These are phyloP conservation scores for Colletotrichum echinochloae DNA, from an alignment of 2,329 filamentous ascomycete genomes.

Conservation along the genomic window DNA sequence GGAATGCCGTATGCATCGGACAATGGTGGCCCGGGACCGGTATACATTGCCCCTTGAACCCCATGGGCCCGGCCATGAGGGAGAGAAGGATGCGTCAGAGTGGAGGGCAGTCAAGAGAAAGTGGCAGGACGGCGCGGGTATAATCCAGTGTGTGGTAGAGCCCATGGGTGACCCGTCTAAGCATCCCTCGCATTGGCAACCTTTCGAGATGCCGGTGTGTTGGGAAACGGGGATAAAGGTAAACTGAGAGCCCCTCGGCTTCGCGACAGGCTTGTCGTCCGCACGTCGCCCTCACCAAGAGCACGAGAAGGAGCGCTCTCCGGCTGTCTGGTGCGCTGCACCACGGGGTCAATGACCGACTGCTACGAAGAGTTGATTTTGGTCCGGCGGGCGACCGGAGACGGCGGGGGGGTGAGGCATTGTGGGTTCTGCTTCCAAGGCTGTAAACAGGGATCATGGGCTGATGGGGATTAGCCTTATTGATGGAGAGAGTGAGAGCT, in stretches of 20 bases:
- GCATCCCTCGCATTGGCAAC: background rate
- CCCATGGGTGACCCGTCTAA: background rate
- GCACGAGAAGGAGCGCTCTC: background rate
- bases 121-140: background rate
- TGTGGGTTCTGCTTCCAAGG: background rate
- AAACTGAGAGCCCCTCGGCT: conserved; percentile 12
- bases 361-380: background rate
- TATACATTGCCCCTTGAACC: background rate
- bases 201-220: background rate
- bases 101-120: background rate
- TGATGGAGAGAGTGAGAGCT: background rate
- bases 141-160: too few species aligned
- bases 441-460: conserved; percentile 10
- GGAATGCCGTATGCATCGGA: background rate
- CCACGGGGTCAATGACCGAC: background rate
- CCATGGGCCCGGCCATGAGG: background rate
- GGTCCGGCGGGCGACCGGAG: background rate
- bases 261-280: background rate
- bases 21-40: background rate
- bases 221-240: background rate
- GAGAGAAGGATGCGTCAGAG: background rate
- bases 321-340: background rate
- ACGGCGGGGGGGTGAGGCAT: background rate
- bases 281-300: background rate
- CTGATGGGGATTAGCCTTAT: conserved; percentile 12